Evolutionary conservation across 768 basidiomycete species (phyloP).

Genomic region (Amanita jacksonii): DNA sequence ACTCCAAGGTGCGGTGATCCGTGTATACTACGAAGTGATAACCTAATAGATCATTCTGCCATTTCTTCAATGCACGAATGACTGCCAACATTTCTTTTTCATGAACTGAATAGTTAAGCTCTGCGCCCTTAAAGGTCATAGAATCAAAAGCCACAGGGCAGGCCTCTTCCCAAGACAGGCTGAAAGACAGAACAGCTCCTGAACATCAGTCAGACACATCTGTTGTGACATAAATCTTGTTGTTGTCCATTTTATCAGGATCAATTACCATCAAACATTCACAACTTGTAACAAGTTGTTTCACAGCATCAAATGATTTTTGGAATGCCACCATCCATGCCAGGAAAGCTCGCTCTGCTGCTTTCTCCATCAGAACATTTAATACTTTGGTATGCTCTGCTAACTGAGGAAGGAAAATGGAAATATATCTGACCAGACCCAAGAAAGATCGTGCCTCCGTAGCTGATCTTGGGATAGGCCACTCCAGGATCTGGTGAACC

Average conservation of each 20-base stretch:
- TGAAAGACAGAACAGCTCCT: slow-evolving; percentile 16
- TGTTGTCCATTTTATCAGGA: slow-evolving; percentile 8
- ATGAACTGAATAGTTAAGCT: slow-evolving; percentile 31
- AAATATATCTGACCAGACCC: slow-evolving; percentile 13
- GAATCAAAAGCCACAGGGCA: slow-evolving; percentile 25
- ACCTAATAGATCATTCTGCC: slow-evolving; percentile 22
- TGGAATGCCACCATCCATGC: neutral
- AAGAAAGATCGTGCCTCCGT: slow-evolving; percentile 12
- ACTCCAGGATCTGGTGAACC: slow-evolving; percentile 17
- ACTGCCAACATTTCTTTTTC: slow-evolving; percentile 29
- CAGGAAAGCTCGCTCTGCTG: too few relatives aligned
- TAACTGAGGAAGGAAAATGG: too few relatives aligned
- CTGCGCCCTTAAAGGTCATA: slow-evolving; percentile 24
- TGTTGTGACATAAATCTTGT: slow-evolving; percentile 19
- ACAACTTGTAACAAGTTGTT: slow-evolving; percentile 9
- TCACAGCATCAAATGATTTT: slow-evolving; percentile 11
- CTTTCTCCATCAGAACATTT: too few relatives aligned
- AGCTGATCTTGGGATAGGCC: slow-evolving; percentile 15
- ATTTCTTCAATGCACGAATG: slow-evolving; percentile 23
- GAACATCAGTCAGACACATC: slow-evolving; percentile 23
- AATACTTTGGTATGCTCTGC: too few relatives aligned
- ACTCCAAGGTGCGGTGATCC: slow-evolving; percentile 20
- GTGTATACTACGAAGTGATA: slow-evolving; percentile 20
- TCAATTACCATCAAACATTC: slow-evolving; percentile 15
- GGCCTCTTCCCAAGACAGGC: slow-evolving; percentile 13